These are phyloP conservation scores for Arachis stenosperma DNA, from an alignment of 306 rosid genomes.

Conservation along the genomic window DNA sequence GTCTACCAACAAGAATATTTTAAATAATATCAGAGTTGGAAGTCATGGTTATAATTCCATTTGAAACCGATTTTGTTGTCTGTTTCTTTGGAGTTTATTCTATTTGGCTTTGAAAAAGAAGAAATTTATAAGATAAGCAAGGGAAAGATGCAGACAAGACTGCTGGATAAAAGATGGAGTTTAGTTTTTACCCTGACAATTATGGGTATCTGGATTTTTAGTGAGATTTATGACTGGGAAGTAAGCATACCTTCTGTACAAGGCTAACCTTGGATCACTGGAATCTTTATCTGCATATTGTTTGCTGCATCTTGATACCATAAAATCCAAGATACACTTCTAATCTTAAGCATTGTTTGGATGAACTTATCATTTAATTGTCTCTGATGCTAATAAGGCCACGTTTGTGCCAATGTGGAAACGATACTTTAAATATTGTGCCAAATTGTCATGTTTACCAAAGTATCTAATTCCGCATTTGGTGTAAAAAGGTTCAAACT, in stretches of 20 bases:
- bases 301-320: neutral
- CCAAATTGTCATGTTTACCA: conserved; percentile 31
- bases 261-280: neutral
- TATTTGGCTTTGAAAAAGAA: neutral
- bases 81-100: neutral
- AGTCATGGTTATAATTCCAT: neutral
- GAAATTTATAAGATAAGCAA: neutral
- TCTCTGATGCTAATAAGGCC: neutral
- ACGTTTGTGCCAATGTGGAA: neutral
- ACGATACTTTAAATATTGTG: conserved; percentile 16
- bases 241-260: neutral
- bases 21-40: neutral
- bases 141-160: neutral
- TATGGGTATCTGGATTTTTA: conserved; percentile 10
- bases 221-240: neutral
- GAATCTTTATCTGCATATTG: neutral
- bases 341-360: neutral
- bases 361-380: conserved; percentile 10
- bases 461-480: conserved; percentile 32
- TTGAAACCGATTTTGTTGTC: neutral
- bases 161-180: neutral
- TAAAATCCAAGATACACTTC: too few species aligned
- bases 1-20: neutral
- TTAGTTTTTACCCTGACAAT: neutral
- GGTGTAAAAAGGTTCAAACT: conserved; percentile 80